Base-by-base conservation (phyloP, 148 eudicot species). In the Heliamphora exappendiculata region DNA sequence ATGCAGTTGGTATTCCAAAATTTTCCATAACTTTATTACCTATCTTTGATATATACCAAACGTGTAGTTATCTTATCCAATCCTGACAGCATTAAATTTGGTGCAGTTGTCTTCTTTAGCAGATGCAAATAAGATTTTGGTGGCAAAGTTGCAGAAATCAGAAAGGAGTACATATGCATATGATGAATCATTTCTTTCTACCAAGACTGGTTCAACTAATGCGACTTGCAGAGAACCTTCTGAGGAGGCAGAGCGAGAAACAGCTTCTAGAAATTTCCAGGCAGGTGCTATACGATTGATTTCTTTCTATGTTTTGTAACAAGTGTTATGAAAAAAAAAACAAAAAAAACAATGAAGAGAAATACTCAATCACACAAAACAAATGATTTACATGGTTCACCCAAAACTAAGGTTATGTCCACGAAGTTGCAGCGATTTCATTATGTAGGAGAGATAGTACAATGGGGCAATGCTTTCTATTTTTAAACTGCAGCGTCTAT, bases 111-210 rank as follows among this genome's bases (percentile, higher is more conserved):
- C 80, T 73, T 81, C 87, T 72, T 82, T 91, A 75, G 76, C 83
- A 11, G 86, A 85, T 80, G 91, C 85, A 82, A 95, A 93, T 85
- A 87, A 78, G 78, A 78, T 85, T 66, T 72, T 93, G 85, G 78
- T 78, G 75, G 89, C 79, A 33, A 91, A 89, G 85, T 75, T 91
- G 64, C 79, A 80, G 42, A 87, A 81, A 74, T 65, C 50, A 57
- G 80, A 83, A 70, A 86, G 78, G 60, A 64, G 34, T 26, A 58
- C 45, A 50, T 70, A 80, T 16, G 75, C 16, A 14, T 76, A 81
- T 65, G 78, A 47, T 44, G 72, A 80, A 75, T 51, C 81, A 34
- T 49, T 67, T 8, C 29, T 53, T 41, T 80, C 82, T 39, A 13
- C 69, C 8, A 74, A 50, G 67, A 58, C 76, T 39, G 84, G 70